Conservation (phyloP, 495 filamentous ascomycete genomes). For the Aspergillus campestris region DNA sequence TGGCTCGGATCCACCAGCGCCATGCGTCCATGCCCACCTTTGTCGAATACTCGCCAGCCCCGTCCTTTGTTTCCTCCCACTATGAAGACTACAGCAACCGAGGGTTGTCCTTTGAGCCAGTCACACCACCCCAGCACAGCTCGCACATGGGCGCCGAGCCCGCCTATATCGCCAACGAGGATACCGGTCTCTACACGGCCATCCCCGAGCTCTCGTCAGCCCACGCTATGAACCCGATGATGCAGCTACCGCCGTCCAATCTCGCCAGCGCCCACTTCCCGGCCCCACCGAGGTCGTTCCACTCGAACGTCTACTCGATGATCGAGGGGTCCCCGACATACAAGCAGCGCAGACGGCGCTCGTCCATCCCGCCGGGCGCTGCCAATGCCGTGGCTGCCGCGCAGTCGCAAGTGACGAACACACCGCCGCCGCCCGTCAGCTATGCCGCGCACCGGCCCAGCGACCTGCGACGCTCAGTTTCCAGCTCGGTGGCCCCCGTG, state of each 20-base stretch:
- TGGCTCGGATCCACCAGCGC: constrained; percentile 73
- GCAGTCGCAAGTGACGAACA: constrained; percentile 30
- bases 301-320: constrained; percentile 83
- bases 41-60: constrained; percentile 95
- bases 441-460: constrained; percentile 66
- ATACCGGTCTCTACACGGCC: constrained; percentile 88
- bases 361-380: constrained; percentile 75
- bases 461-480: constrained; percentile 85
- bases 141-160: constrained; percentile 73
- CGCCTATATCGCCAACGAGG: constrained; percentile 95
- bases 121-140: constrained; percentile 89
- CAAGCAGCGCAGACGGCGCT: constrained; percentile 90
- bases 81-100: constrained; percentile 97
- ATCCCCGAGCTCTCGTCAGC: constrained; percentile 69
- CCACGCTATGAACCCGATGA: constrained; percentile 64
- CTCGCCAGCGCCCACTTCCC: constrained; percentile 68
- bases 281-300: constrained; percentile 56
- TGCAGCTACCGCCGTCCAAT: constrained; percentile 85
- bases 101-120: constrained; percentile 89
- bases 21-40: constrained; percentile 97
- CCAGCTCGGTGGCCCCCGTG: constrained; percentile 77
- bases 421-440: constrained; percentile 28
- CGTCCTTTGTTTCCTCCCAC: constrained; percentile 93
- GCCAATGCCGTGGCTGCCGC: constrained; percentile 55
- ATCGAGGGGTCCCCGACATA: constrained; percentile 98